These are phyloP conservation scores for Penicillium sp. DNA, from an alignment of 2,329 filamentous ascomycete genomes.

Conservation along the genomic window DNA sequence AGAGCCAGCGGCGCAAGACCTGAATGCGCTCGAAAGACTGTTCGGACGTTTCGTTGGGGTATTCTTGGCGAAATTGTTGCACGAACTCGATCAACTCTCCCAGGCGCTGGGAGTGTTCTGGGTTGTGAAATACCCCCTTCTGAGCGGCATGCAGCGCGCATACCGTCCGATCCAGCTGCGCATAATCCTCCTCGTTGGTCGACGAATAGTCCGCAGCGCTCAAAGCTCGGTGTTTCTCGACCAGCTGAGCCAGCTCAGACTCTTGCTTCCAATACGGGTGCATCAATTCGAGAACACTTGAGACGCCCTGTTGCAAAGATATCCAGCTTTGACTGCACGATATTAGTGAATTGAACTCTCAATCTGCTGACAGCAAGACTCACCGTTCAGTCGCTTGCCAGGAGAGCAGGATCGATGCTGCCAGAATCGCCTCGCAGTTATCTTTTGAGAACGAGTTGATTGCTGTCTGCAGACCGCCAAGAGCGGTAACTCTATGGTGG, in stretches of 20 bases:
- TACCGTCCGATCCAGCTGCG: constrained; percentile 62
- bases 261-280: constrained; percentile 78
- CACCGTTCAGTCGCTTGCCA: constrained; percentile 98
- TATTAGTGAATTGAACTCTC: constrained; percentile 33
- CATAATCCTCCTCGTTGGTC: constrained; percentile 61
- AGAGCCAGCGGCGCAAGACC: constrained; percentile 83
- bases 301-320: constrained; percentile 85
- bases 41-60: constrained; percentile 65
- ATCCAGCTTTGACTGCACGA: constrained; percentile 77
- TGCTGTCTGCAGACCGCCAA: constrained; percentile 83
- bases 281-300: constrained; percentile 87
- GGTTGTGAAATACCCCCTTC: constrained; percentile 62
- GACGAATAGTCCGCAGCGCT: constrained; percentile 34
- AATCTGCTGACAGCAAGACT: constrained; percentile 36
- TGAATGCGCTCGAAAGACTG: constrained; percentile 89
- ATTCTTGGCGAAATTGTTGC: constrained; percentile 66
- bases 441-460: constrained; percentile 78
- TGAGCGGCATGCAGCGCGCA: constrained; percentile 57
- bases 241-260: constrained; percentile 56
- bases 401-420: constrained; percentile 83
- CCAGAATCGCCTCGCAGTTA: constrained; percentile 86
- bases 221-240: constrained; percentile 40
- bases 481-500: constrained; percentile 77
- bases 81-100: constrained; percentile 68
- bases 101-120: constrained; percentile 64